Percentiles rank a stretch among this genome's conserved stretches.
Evolutionary conservation across 345 rosid species (phyloP).

Genomic region (Tarenaya hassleriana): DNA sequence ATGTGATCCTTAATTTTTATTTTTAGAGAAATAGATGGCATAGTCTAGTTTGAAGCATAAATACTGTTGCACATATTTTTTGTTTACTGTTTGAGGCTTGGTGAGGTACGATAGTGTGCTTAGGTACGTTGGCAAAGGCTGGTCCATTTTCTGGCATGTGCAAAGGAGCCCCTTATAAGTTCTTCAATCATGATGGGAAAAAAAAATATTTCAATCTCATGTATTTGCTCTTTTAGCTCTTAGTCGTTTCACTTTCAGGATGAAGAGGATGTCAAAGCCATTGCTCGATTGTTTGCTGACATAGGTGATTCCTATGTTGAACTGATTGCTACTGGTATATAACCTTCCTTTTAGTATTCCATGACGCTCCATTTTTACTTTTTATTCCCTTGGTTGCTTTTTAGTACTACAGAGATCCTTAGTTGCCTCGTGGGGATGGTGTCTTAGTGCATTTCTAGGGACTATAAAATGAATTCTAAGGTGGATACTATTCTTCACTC

Average conservation of each 20-base stretch:
- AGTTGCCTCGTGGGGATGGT: neutral
- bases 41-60: constrained; percentile 9
- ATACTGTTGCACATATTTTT: constrained; percentile 3
- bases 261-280: constrained; percentile 97
- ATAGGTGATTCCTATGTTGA: constrained; percentile 98
- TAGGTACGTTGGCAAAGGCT: constrained; percentile 14
- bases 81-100: constrained; percentile 23
- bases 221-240: constrained; percentile 15
- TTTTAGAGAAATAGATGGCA: constrained; percentile 6
- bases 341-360: constrained; percentile 13
- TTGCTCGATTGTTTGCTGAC: constrained; percentile 93
- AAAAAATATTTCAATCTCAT: constrained; percentile 12
- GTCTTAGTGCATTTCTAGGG: too few species aligned
- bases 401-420: neutral
- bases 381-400: constrained; percentile 22
- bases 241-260: constrained; percentile 49
- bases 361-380: constrained; percentile 17
- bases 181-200: neutral
- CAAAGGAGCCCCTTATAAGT: constrained; percentile 4
- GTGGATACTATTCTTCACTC: constrained; percentile 18
- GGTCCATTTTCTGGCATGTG: constrained; percentile 2
- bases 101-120: constrained; percentile 6
- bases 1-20: constrained; percentile 1
- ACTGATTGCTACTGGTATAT: constrained; percentile 82
- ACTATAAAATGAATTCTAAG: constrained; percentile 15